Conservation (phyloP, 2,329 filamentous ascomycete genomes). For the Decorospora gaudefroyi region DNA sequence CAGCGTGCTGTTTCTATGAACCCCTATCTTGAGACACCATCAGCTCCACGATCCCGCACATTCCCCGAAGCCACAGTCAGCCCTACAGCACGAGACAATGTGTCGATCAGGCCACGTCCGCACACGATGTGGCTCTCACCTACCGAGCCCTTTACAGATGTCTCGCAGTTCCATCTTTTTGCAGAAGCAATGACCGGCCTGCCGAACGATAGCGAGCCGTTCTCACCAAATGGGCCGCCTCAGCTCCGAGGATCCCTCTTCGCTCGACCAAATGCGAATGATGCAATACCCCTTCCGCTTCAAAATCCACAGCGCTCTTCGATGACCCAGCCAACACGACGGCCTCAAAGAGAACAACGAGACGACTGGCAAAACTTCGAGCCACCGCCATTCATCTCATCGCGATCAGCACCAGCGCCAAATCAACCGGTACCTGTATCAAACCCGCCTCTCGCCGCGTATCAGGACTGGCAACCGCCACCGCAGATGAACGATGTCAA, state of each 20-base stretch:
- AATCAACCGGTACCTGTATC: slow-evolving; percentile 15
- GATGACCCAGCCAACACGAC: slow-evolving; percentile 11
- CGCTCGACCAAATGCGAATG: slow-evolving; percentile 34
- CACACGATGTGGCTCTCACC: slow-evolving; percentile 42
- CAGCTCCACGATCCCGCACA: slow-evolving; percentile 32
- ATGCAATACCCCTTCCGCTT: slow-evolving; percentile 32
- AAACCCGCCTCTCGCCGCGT: slow-evolving; percentile 8
- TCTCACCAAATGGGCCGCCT: slow-evolving; percentile 39
- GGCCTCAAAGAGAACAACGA: slow-evolving; percentile 12
- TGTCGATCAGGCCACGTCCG: slow-evolving; percentile 32
- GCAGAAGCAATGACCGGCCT: slow-evolving; percentile 48
- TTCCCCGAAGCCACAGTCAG: slow-evolving; percentile 33
- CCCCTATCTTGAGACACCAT: slow-evolving; percentile 27
- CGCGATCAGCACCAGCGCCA: slow-evolving; percentile 15
- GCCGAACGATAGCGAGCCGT: slow-evolving; percentile 35
- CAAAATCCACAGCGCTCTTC: slow-evolving; percentile 23
- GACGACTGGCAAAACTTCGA: slow-evolving; percentile 38
- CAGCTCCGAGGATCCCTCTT: slow-evolving; percentile 44
- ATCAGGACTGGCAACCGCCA: slow-evolving; percentile 21
- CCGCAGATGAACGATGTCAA: slow-evolving; percentile 35
- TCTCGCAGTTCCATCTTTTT: slow-evolving; percentile 47
- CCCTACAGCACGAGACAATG: slow-evolving; percentile 25
- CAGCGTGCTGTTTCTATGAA: slow-evolving; percentile 24
- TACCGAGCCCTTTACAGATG: slow-evolving; percentile 43
- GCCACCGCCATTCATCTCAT: slow-evolving; percentile 17